Conservation (phyloP, 2,329 filamentous ascomycete species). For the Rhynchosporium secalis region DNA sequence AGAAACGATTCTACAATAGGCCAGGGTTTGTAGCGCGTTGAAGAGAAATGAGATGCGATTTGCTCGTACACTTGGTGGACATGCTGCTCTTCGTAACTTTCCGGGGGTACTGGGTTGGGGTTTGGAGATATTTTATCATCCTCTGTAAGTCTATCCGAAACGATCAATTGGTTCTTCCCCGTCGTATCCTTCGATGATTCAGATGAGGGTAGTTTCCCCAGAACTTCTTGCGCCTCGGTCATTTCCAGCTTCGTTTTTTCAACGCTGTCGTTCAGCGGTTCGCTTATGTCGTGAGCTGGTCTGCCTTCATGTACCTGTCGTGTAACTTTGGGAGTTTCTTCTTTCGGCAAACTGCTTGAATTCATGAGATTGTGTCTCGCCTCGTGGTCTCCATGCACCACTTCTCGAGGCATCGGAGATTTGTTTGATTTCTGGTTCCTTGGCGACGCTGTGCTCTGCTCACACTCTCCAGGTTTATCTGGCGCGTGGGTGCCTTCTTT, state of each 20-base stretch:
- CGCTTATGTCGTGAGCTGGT: slow-evolving; percentile 13
- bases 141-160: background rate
- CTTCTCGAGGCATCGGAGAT: slow-evolving; percentile 1
- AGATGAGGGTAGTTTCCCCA: background rate
- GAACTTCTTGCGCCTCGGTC: background rate
- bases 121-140: background rate
- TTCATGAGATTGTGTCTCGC: background rate
- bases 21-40: slow-evolving; percentile 83
- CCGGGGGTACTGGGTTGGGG: slow-evolving; percentile 32
- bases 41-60: slow-evolving; percentile 82
- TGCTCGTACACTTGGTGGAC: slow-evolving; percentile 91
- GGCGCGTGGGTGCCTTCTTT: background rate
- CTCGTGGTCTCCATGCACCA: background rate
- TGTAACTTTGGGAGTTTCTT: slow-evolving; percentile 3
- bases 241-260: background rate
- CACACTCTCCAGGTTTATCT: background rate
- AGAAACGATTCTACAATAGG: slow-evolving; percentile 85
- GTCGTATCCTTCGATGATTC: background rate
- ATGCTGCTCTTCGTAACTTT: slow-evolving; percentile 77
- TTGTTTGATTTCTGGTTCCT: background rate
- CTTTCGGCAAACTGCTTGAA: slow-evolving; percentile 9
- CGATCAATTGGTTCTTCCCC: background rate
- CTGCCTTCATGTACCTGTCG: background rate
- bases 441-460: background rate
- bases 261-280: slow-evolving; percentile 7